Percentiles rank a stretch among this genome's conserved stretches.
Conservation (phyloP, 192 early-diverging fungal genomes). For the Chytriomyces sp. region DNA sequence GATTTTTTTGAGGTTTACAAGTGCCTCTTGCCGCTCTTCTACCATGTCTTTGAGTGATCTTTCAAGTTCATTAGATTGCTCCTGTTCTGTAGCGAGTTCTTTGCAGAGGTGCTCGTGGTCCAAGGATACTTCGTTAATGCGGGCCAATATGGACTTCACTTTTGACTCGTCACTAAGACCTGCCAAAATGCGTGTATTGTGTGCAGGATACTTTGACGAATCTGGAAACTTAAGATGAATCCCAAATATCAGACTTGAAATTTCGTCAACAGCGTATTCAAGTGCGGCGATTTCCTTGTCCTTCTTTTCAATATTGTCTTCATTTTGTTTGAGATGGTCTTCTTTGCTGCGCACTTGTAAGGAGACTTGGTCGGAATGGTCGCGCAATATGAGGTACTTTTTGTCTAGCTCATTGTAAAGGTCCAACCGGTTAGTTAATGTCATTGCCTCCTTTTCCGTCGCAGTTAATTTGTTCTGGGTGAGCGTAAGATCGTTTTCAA, state of each 20-base stretch:
- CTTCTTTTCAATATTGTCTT: background rate
- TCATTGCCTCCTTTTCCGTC: slow-evolving; percentile 35
- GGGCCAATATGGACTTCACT: slow-evolving; percentile 6
- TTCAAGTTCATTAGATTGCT: slow-evolving; percentile 3
- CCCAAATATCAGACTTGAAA: background rate
- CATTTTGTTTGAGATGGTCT: slow-evolving; percentile 1
- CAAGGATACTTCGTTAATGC: slow-evolving; percentile 23
- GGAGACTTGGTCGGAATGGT: slow-evolving; percentile 30
- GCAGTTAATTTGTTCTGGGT: slow-evolving; percentile 9
- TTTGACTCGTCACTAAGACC: slow-evolving; percentile 5
- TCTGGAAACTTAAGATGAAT: slow-evolving; percentile 4
- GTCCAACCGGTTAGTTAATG: slow-evolving; percentile 27
- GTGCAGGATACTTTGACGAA: slow-evolving; percentile 1
- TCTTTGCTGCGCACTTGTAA: slow-evolving; percentile 30
- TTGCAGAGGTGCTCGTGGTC: slow-evolving; percentile 18
- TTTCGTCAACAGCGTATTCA: slow-evolving; percentile 20
- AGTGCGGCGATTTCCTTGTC: slow-evolving; percentile 27
- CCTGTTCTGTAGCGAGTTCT: slow-evolving; percentile 4
- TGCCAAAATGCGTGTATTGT: background rate
- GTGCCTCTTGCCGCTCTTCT: slow-evolving; percentile 11
- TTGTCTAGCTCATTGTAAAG: slow-evolving; percentile 35
- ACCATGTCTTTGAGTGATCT: background rate
- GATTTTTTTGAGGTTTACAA: slow-evolving; percentile 22
- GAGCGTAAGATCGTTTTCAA: slow-evolving; percentile 26
- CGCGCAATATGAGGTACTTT: slow-evolving; percentile 34